Evolutionary conservation across 345 rosid genomes (phyloP), one percentile per base, ranked within the genome.

Genomic region (Citropsis articulata): DNA sequence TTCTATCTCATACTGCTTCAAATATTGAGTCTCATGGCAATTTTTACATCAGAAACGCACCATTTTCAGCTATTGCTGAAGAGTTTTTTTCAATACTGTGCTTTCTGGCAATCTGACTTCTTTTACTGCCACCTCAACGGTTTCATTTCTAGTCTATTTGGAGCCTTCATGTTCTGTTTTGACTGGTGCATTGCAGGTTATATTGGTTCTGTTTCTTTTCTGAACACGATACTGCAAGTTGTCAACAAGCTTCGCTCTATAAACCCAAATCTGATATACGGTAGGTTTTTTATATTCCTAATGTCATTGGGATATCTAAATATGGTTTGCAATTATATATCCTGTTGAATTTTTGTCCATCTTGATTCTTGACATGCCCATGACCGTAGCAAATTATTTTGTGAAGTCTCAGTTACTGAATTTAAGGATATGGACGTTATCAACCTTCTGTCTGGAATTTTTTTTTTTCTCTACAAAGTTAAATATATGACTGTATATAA

Each of bases 151-250:
- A 19, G 35, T 66, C 9, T 21, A 40, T 42, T 48, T 63, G 1
- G 4, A 14, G 8, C 9, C 48, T 72, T 72, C 25, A 30, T 27
- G 19, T 77, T 79, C 53, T 36, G 22, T 66, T 74, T 45, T 31
- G 77, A 4, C 6, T 80, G 60, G 57, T 81, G 40, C 55, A 69
- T 64, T 86, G 74, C 90, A 96, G 99, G 99, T 75, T 96, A 96
- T 81, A 94, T 96, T 79, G 99, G 99, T 75, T 96, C 99, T n/a
- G 97, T 89, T 81, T 96, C 99, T 10, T 96, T 96, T 78, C 78
- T 96, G 84, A 84, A 89, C 84, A 85, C 89, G 40, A 77, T 96
- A 55, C 86, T 96, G 86, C 87, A 89, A 82, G 97, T 92, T 45
- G 90, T 96, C 42, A 70, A 89, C 36, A 94, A 92, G 91, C 98